Evolutionary conservation across 176 grass and related monocot genomes (phyloP), one percentile per base, ranked within the genome.

Genomic region (Eleusine indica): DNA sequence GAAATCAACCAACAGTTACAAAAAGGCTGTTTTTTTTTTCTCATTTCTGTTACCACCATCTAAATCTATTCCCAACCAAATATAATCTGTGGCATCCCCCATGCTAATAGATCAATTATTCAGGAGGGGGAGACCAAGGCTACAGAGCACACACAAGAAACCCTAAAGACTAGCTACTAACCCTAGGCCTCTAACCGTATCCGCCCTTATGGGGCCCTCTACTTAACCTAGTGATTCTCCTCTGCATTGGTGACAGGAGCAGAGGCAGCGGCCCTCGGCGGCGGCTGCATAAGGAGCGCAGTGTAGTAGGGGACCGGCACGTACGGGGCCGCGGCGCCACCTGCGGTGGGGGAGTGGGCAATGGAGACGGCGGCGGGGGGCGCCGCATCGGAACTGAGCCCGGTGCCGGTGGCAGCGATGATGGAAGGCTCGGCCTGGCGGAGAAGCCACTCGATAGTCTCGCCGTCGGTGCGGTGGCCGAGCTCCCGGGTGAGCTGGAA

Each of bases 401-500:
- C 92, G 1, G 92, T 92, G 10, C 94, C 94, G 43, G 92, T 97
- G 72, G 92, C 88, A 35, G 92, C 94, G 38, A 94, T 88, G 30
- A 97, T 93, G 11, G 94, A 91, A n/a, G 94, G 94, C 81, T 94
- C 90, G 2, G 94, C 92, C 78, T 97, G 92, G 57, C 88, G 92
- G 70, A 97, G 92, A 7, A 97, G 79, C 92, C 94, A 97, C 92
- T 97, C 94, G 66, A 97, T 94, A 12, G 94, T 97, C 86, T 97
- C 94, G 1, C 94, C 90, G 58, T 97, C 94, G 19, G 84, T 82
- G 40, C 89, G 85, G 86, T 92, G 92, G 2, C 90, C 90, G 16
- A 97, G 94, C 78, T 97, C 92, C 52, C 92, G 90, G 3, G 94
- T 97, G 67, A 97, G 81, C 86, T 97, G 90, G 90, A 97, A 97